Evolutionary conservation across 257 asterid genomes (phyloP).

Genomic region (Ilex asprella): DNA sequence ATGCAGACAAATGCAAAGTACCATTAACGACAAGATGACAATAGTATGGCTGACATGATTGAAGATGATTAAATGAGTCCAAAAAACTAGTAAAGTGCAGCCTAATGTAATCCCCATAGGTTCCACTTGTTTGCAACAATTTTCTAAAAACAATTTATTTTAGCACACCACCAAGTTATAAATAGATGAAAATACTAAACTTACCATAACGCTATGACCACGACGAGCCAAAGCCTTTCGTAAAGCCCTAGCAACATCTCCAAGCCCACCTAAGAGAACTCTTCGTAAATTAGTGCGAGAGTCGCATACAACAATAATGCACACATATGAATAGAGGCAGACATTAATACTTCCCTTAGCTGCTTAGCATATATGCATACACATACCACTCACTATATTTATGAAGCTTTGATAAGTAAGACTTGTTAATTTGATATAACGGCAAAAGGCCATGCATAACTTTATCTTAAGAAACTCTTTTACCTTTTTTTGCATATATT

Average conservation of each 20-base stretch:
- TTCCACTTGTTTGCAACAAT: background rate
- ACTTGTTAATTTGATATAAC: too few species aligned
- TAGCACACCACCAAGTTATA: background rate
- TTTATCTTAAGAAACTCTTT: too few species aligned
- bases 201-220: constrained; percentile 99
- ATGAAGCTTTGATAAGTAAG: too few species aligned
- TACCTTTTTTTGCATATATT: too few species aligned
- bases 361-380: too few species aligned
- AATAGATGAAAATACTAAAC: constrained; percentile 6
- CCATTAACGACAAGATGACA: background rate
- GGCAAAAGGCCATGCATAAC: too few species aligned
- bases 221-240: constrained; percentile 99
- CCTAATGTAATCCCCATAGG: background rate
- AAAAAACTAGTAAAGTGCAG: too few species aligned
- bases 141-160: background rate
- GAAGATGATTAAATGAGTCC: background rate
- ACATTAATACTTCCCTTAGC: too few species aligned
- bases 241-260: constrained; percentile 99
- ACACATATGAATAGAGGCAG: background rate
- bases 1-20: background rate
- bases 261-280: constrained; percentile 77
- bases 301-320: background rate
- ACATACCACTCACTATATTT: too few species aligned
- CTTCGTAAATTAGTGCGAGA: background rate
- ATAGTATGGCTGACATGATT: too few species aligned